These are phyloP conservation scores for Sporothrix schenckii DNA, from an alignment of 2,329 filamentous ascomycete genomes.

Conservation along the genomic window DNA sequence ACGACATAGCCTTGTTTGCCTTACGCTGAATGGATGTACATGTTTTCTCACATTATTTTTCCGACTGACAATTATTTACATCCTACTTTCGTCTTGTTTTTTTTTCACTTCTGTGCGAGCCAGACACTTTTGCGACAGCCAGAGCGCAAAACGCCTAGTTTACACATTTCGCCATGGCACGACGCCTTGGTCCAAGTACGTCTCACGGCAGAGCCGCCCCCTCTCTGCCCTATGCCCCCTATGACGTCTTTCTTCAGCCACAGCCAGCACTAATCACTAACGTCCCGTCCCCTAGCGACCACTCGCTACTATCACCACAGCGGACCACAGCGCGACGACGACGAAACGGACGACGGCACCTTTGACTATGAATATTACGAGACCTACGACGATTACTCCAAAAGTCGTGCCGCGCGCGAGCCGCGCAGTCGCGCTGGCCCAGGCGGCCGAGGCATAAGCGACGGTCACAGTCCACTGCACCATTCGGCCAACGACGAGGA, in stretches of 20 bases:
- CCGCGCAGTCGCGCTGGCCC: background rate
- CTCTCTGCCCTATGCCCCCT: background rate
- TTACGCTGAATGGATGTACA: background rate
- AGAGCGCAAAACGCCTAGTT: background rate
- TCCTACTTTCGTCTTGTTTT: background rate
- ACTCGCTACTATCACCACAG: slow-evolving; percentile 22
- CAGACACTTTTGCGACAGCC: background rate
- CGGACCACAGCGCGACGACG: slow-evolving; percentile 20
- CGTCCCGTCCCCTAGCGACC: background rate
- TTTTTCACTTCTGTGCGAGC: background rate
- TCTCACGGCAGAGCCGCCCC: background rate
- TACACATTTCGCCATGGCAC: slow-evolving; percentile 18
- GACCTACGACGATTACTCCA: slow-evolving; percentile 3
- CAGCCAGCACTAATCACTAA: background rate
- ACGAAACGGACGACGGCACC: slow-evolving; percentile 6
- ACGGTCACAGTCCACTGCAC: background rate
- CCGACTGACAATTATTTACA: background rate
- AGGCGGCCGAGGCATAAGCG: background rate
- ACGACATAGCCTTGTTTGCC: slow-evolving; percentile 16
- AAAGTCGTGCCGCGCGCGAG: background rate
- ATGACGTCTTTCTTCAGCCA: background rate
- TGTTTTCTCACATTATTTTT: background rate
- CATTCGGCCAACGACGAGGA: slow-evolving; percentile 4
- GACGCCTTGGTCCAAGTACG: slow-evolving; percentile 12
- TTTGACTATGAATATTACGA: slow-evolving; percentile 27